A percentile compares a stretch with the other conserved stretches of the same genome.
Evolutionary conservation across 2,329 filamentous ascomycete species (phyloP).

Genomic region (Cadophora sp.): DNA sequence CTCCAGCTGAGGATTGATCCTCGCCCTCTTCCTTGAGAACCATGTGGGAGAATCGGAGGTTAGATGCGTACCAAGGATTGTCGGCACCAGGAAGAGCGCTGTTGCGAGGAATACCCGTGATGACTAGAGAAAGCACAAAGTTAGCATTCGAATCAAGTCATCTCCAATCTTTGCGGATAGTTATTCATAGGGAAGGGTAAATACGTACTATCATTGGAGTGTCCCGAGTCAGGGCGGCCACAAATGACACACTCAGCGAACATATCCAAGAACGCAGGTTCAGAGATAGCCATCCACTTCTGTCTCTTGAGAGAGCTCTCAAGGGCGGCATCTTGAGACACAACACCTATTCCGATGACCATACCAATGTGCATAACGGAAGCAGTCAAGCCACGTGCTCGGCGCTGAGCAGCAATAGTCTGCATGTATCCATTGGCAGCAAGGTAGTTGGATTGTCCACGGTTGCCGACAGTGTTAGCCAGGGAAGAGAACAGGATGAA

Average conservation of each 20-base stretch:
- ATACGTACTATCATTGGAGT: conserved; percentile 20
- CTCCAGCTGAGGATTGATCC: conserved; percentile 38
- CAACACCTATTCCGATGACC: conserved; percentile 51
- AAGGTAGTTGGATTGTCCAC: conserved; percentile 53
- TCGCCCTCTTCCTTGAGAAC: conserved; percentile 25
- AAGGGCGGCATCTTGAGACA: conserved; percentile 36
- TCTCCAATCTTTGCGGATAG: too few relatives aligned
- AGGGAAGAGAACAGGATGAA: conserved; percentile 48
- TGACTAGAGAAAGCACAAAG: background rate
- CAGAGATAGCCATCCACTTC: conserved; percentile 28
- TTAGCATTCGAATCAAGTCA: background rate
- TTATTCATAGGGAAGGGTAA: background rate
- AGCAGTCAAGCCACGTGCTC: conserved; percentile 50
- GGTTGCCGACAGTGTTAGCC: conserved; percentile 41
- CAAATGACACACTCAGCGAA: conserved; percentile 26
- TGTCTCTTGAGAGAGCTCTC: conserved; percentile 25
- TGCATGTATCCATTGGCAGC: conserved; percentile 50
- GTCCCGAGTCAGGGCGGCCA: conserved; percentile 21
- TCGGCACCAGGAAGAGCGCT: conserved; percentile 23
- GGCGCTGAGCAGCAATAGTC: conserved; percentile 48
- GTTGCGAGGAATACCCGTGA: conserved; percentile 24
- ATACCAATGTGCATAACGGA: conserved; percentile 59
- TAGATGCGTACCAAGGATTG: conserved; percentile 27
- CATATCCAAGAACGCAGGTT: conserved; percentile 26
- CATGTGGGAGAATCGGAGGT: conserved; percentile 25